A percentile compares a stretch with the other conserved stretches of the same genome.
These are phyloP conservation scores for Calocera viscosa DNA, from an alignment of 768 basidiomycete species.

Conservation along the genomic window DNA sequence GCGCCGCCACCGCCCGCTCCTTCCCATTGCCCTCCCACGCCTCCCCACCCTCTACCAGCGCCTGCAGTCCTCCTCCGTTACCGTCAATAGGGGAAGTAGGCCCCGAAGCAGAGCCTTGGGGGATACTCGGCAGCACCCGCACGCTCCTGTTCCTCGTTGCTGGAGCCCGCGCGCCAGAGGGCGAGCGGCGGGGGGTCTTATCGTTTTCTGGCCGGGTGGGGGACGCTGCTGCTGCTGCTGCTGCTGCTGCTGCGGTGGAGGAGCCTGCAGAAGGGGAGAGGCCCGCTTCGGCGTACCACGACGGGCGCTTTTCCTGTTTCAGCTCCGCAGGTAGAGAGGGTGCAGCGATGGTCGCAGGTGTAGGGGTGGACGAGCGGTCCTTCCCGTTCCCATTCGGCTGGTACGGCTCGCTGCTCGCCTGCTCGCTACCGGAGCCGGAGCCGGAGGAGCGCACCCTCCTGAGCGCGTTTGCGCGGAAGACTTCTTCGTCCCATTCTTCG, in stretches of 20 bases:
- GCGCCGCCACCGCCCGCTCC: not conserved
- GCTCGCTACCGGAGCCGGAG: slow-evolving; percentile 11
- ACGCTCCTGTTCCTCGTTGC: not conserved
- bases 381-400: not conserved
- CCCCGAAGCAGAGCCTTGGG: not conserved
- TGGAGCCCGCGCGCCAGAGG: not conserved
- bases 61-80: no score
- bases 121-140: not conserved
- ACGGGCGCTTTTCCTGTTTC: slow-evolving; percentile 22
- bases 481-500: slow-evolving; percentile 40
- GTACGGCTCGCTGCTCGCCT: not conserved
- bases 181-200: not conserved
- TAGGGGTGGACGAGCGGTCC: not conserved
- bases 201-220: not conserved
- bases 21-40: not conserved
- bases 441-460: slow-evolving; percentile 15
- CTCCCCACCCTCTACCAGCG: no score
- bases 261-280: slow-evolving; percentile 16
- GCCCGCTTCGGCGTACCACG: slow-evolving; percentile 25
- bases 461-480: slow-evolving; percentile 26
- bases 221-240: no score
- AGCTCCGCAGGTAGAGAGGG: no score
- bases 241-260: no score
- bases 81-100: no score
- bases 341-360: no score